phyloP scores from a whole-genome alignment of 805 yeast genomes.

The Cyberlindnera subsufficiens region DNA sequence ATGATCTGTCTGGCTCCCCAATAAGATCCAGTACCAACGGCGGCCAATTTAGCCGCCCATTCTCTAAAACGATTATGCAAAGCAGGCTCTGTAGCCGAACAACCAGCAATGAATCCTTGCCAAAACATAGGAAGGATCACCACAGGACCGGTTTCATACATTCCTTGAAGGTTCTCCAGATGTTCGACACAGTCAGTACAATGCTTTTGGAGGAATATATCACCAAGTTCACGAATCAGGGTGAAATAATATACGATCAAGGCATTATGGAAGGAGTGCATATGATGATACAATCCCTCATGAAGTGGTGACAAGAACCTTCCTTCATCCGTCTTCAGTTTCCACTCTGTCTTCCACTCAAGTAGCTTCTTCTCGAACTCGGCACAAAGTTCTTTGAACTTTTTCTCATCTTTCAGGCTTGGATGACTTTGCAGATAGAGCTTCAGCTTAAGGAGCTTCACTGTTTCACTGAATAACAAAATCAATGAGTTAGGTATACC shows the following conservation, averaged over 20 bases:
- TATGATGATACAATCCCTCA: slow-evolving; percentile 75
- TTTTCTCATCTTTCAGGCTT: slow-evolving; percentile 14
- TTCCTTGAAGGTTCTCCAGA: slow-evolving; percentile 52
- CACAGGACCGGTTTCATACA: slow-evolving; percentile 43
- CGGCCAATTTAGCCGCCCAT: slow-evolving; percentile 51
- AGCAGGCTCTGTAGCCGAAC: slow-evolving; percentile 57
- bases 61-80: slow-evolving; percentile 61
- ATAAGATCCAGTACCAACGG: slow-evolving; percentile 66
- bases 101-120: slow-evolving; percentile 88
- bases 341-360: slow-evolving; percentile 77
- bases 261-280: slow-evolving; percentile 71
- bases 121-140: slow-evolving; percentile 75
- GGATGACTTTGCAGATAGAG: slow-evolving; percentile 31
- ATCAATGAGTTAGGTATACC: slow-evolving; percentile 82
- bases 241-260: slow-evolving; percentile 66
- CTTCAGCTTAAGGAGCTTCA: slow-evolving; percentile 57
- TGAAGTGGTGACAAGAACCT: slow-evolving; percentile 32
- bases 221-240: slow-evolving; percentile 49
- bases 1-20: slow-evolving; percentile 84
- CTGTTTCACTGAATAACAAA: slow-evolving; percentile 65
- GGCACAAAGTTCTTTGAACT: slow-evolving; percentile 13
- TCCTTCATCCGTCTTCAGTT: slow-evolving; percentile 33
- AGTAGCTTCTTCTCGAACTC: slow-evolving; percentile 45
- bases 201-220: slow-evolving; percentile 53
- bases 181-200: slow-evolving; percentile 59